Evolutionary conservation across 108 stramenopile species (phyloP), one percentile per base, ranked within the genome.

Genomic region (Asterionellopsis glacialis): DNA sequence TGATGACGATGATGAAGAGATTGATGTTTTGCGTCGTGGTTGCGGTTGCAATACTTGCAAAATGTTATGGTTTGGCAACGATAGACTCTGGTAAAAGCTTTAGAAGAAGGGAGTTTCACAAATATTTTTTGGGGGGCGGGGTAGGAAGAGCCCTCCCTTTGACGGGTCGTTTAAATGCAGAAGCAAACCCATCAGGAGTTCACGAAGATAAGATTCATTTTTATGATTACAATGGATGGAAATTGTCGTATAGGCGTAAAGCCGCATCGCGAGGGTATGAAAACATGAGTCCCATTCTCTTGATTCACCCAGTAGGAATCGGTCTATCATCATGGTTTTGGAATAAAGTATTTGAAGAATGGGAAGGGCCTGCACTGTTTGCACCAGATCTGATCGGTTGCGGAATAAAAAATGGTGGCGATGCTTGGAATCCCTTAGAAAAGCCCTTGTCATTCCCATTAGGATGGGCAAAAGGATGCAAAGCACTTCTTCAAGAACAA

Each of bases 381-480:
- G 87, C 87, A 12, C 76, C 80, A 0, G 69, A 88, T 71, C 65
- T 88, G 52, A 82, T 82, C 45, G 87, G 87, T 13, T 88, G 87
- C 62, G 87, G 87, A 7, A 53, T 80, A 13, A 54, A 50, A 7
- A 58, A 82, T 55, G 83, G 81, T 18, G 60, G 55, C 9, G 83
- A 84, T 44, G 64, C 72, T 23, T 80, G 80, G 80, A 65, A 76
- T 69, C 45, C 47, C 11, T 41, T 65, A 9, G 1, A 44, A 40
- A 33, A 53, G 14, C 77, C 78, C 15, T 43, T 86, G 38, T 76
- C 59, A 16, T 65, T 87, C 48, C 85, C 87, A 16, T 47, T 83
- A 22, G 58, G 73, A 11, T 88, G 87, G 87, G 79, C 75, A 7
- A 52, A 78, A 57, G 81, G 75, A 1, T 63, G 74, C 27, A 81